Conservation (phyloP, 139 green algal genomes). For the Eudorina sp. region DNA sequence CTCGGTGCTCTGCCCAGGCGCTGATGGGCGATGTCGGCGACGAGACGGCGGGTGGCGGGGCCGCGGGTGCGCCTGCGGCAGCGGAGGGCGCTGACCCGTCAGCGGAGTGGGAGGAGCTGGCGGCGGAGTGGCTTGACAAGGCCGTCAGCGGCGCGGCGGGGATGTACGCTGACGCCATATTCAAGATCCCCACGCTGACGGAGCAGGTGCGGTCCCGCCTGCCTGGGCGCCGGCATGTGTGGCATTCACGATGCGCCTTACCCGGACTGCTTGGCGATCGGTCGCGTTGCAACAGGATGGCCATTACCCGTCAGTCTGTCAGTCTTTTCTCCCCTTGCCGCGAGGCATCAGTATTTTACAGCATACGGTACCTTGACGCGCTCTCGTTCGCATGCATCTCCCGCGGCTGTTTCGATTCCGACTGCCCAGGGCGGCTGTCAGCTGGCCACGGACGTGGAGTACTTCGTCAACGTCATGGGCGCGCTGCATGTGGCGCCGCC, state of each 20-base stretch:
- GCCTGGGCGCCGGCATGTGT: too few species aligned
- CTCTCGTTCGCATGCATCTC: too few species aligned
- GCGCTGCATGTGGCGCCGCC: conserved; percentile 85
- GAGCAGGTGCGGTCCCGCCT: conserved; percentile 40
- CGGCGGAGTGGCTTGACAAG: conserved; percentile 85
- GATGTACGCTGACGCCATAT: conserved; percentile 34
- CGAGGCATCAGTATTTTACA: too few species aligned
- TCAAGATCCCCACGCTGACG: conserved; percentile 21
- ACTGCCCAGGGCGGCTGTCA: conserved; percentile 74
- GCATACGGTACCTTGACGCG: too few species aligned
- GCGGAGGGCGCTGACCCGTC: conserved; percentile 50
- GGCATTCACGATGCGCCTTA: too few species aligned
- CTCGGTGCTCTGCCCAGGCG: too few species aligned
- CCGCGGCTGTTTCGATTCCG: too few species aligned
- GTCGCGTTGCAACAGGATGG: too few species aligned
- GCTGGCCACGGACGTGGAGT: conserved; percentile 93
- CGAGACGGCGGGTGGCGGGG: conserved; percentile 20
- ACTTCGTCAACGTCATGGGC: conserved; percentile 93
- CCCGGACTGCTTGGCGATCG: too few species aligned
- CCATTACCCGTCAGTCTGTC: too few species aligned
- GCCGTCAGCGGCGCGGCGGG: conserved; percentile 58
- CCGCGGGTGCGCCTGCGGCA: conserved; percentile 6
- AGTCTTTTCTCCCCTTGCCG: too few species aligned
- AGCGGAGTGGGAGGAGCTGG: conserved; percentile 69
- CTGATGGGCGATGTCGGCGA: conserved; percentile 20